Base-by-base conservation (phyloP, 2,329 filamentous ascomycete genomes). In the Zasmidium angulare region DNA sequence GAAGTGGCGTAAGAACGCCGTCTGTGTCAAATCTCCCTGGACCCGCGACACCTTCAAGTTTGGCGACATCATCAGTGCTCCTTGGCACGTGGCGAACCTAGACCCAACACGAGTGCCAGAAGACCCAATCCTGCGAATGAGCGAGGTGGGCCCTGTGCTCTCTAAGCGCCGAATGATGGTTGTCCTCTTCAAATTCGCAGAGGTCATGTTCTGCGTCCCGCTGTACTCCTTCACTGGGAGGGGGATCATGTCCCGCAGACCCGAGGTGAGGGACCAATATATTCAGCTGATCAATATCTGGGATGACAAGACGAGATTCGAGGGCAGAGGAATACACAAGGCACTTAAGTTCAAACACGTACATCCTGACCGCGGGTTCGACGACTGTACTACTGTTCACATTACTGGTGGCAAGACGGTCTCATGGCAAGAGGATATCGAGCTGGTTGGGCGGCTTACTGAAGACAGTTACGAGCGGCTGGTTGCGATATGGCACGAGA, bases 121-220 rank as follows among this genome's bases (percentile, higher is more conserved):
- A 20, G 29, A 53, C 19, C 21, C 48, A 10, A 31, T 17, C 22
- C 19, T 22, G 23, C 19, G 11, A 11, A 22, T 49, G 12, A 51
- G 55, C 20, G 36, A 22, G 3, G 20, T 46, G 1, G 43, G 20
- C 9, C 46, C 21, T 2, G 47, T 63, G 2, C 58, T 47, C 49
- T 53, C 61, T 3, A 63, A 63, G 22, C 55, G 58, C 2, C 51
- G 61, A 0, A 63, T 63, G 61, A 22, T 55, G 11, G 46, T 63
- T 1, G 55, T 63, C 10, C 4, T 60, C 1, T 60, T 2, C n/a
- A 63, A 63, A 19, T 9, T 20, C 4, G 9, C 1, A 3, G 51
- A 55, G 12, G n/a, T n/a, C 3, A 57, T 58, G 54, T 49, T 55
- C 52, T 57, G 55, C n/a, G 20, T 63, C 1, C 61, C 61, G 1